phyloP scores from a whole-genome alignment of 805 yeast species.

The Sungouiozyma ichnusensis region DNA sequence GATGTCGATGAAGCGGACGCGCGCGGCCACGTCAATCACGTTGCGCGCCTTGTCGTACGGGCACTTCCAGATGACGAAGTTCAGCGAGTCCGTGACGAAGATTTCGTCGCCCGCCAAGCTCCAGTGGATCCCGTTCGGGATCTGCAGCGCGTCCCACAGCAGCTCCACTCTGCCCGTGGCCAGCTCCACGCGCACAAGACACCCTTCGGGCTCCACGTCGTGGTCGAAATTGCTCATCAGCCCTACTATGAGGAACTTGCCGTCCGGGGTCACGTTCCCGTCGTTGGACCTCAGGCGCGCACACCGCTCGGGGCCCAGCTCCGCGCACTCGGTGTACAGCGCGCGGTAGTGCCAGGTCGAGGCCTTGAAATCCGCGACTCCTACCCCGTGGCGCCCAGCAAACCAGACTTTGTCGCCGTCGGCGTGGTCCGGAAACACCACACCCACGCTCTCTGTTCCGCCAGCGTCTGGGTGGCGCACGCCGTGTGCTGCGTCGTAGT shows the following conservation, averaged over 20 bases:
- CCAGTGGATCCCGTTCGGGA: conserved; percentile 71
- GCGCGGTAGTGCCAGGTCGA: conserved; percentile 30
- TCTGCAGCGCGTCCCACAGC: conserved; percentile 34
- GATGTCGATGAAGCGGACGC: conserved; percentile 33
- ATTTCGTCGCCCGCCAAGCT: conserved; percentile 25
- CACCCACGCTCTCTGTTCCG: conserved; percentile 46
- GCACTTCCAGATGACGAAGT: conserved; percentile 39
- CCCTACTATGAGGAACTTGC: conserved; percentile 65
- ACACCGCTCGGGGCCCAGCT: conserved; percentile 24
- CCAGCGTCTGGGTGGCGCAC: conserved; percentile 17
- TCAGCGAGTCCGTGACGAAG: conserved; percentile 46
- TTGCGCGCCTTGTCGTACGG: conserved; percentile 13
- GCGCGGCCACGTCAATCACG: conserved; percentile 12
- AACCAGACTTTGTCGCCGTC: conserved; percentile 44
- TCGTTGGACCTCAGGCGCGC: conserved; percentile 59
- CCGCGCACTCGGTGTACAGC: conserved; percentile 26
- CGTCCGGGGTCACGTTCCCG: conserved; percentile 68
- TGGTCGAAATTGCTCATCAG: conserved; percentile 53
- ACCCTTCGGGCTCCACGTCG: conserved; percentile 39
- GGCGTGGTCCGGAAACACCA: conserved; percentile 39
- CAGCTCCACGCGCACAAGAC: conserved; percentile 35
- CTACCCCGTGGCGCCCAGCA: conserved; percentile 60
- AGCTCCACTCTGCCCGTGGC: conserved; percentile 20
- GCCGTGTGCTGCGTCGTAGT: conserved; percentile 13
- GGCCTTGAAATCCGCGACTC: conserved; percentile 37